Evolutionary conservation across 2,329 filamentous ascomycete genomes (phyloP), one percentile per base, ranked within the genome.

Genomic region (Calonectria henricotiae): DNA sequence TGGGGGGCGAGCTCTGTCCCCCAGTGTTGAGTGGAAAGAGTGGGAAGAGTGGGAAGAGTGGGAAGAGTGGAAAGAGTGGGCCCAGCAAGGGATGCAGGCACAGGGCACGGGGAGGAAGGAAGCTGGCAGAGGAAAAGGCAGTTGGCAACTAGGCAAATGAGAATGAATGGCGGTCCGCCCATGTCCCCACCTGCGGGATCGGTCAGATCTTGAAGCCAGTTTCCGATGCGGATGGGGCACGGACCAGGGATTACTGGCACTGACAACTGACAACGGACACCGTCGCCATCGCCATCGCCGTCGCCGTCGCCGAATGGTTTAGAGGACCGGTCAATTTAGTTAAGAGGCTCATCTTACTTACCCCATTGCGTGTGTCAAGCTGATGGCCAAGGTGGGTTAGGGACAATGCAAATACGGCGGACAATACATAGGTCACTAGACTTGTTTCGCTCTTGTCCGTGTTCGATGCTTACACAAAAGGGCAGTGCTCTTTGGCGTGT

Each of bases 151-250:
- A 43, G 37, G 55, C 55, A 27, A 61, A 61, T 58, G 35, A 41
- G 20, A 51, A 37, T 41, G 2, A 17, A 23, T 20, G 35, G 17
- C 44, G 20, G 35, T 20, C 27, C 17, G 27, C 37, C 43, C 27
- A 23, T 49, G 39, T 55, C 46, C 61, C 37, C 74, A 71, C 71
- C 69, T 39, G 49, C 41, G 46, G 60, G 71, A 76, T 76, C 74
- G 74, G 60, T 54, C 51, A 69, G 75, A 76, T 76, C 75, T 76
- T 39, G 62, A 69, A 46, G 62, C 70, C 73, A 73, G 64, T 65
- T 66, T 30, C 72, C 67, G 70, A 76, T 74, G 65, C 41, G 15
- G 30, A 63, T 39, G n/a, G 35, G 35, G 75, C 75, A 77, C 75
- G 49, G 75, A 58, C 73, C 75, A 75, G 43, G n/a, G 11, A 62